These are phyloP conservation scores for Emericellopsis cladophorae DNA, from an alignment of 2,329 filamentous ascomycete species.

Conservation along the genomic window DNA sequence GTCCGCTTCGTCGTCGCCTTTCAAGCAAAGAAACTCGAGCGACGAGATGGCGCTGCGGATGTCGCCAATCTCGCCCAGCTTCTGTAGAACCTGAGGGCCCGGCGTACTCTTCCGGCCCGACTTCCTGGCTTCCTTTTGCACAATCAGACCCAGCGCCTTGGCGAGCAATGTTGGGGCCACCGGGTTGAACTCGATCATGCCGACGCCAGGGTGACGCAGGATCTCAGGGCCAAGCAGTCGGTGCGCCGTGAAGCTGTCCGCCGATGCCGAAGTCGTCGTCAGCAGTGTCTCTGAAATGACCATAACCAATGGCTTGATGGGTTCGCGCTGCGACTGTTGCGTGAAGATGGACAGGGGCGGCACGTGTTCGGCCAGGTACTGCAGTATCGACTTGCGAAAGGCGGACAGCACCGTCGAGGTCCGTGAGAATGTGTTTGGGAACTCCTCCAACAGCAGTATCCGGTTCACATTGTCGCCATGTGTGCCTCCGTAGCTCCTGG, in stretches of 20 bases:
- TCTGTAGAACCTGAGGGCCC: slow-evolving; percentile 65
- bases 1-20: slow-evolving; percentile 60
- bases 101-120: slow-evolving; percentile 66
- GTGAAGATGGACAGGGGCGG: slow-evolving; percentile 38
- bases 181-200: slow-evolving; percentile 82
- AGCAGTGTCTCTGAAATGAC: slow-evolving; percentile 84
- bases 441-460: slow-evolving; percentile 69
- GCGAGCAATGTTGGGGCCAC: slow-evolving; percentile 76
- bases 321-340: slow-evolving; percentile 25
- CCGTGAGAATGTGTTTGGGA: slow-evolving; percentile 61
- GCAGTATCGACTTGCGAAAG: slow-evolving; percentile 64
- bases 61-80: slow-evolving; percentile 77
- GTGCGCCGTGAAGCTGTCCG: slow-evolving; percentile 89
- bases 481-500: slow-evolving; percentile 4
- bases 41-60: slow-evolving; percentile 86
- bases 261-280: slow-evolving; percentile 70
- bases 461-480: slow-evolving; percentile 19
- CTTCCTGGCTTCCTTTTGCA: slow-evolving; percentile 73
- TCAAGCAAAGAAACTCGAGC: slow-evolving; percentile 82
- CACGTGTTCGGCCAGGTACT: slow-evolving; percentile 59
- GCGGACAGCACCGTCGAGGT: slow-evolving; percentile 51
- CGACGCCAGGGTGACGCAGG: slow-evolving; percentile 64
- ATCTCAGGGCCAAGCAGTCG: slow-evolving; percentile 80
- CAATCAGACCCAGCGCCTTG: slow-evolving; percentile 70
- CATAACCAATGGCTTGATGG: slow-evolving; percentile 66